These are phyloP conservation scores for Saccharomyces hybrid DNA, from an alignment of 1,139 yeast species.

Conservation along the genomic window DNA sequence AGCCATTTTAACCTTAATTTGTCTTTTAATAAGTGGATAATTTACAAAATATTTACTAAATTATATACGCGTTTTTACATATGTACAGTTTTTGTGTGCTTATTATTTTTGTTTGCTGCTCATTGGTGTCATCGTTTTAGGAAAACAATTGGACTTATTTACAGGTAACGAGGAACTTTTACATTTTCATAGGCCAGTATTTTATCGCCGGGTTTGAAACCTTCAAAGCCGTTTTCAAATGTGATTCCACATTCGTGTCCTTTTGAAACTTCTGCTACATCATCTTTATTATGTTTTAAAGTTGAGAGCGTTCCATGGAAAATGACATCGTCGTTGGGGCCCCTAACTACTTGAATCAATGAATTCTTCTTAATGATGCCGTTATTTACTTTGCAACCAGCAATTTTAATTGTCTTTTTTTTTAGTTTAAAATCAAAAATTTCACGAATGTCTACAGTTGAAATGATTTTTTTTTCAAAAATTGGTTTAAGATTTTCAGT, in stretches of 20 bases:
- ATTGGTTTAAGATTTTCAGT: conserved; percentile 57
- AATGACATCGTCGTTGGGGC: conserved; percentile 39
- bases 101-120: not conserved
- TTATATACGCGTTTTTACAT: not conserved
- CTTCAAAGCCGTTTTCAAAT: conserved; percentile 57
- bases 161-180: conserved; percentile 61
- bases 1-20: not conserved
- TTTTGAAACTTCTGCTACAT: conserved; percentile 66
- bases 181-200: conserved; percentile 69
- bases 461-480: conserved; percentile 56
- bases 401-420: conserved; percentile 52
- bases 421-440: conserved; percentile 59
- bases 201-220: conserved; percentile 65
- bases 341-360: conserved; percentile 56
- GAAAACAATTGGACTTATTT: conserved; percentile 12
- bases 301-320: conserved; percentile 66
- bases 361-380: conserved; percentile 61
- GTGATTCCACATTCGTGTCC: conserved; percentile 89
- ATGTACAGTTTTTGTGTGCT: conserved; percentile 5
- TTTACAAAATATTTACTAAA: not conserved
- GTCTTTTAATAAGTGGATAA: not conserved
- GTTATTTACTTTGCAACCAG: conserved; percentile 77
- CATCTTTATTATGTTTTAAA: conserved; percentile 77
- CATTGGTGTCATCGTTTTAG: too few species aligned
- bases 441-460: conserved; percentile 64